phyloP scores from a whole-genome alignment of 805 yeast genomes.

The Candida multigemmis region DNA sequence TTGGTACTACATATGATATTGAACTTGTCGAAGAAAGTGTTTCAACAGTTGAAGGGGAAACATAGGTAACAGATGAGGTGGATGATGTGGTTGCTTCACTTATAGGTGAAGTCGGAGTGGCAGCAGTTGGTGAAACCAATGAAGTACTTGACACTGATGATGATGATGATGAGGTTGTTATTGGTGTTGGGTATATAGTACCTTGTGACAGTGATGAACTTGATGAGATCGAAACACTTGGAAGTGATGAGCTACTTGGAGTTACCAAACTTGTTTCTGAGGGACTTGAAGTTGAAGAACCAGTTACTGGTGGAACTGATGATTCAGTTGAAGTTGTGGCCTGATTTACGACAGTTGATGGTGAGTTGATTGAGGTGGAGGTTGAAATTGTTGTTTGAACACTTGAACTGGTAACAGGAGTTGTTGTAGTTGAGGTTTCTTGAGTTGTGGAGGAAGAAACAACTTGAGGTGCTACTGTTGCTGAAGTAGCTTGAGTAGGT shows the following conservation, averaged over 20 bases:
- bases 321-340: slow-evolving; percentile 1
- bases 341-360: background rate
- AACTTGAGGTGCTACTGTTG: background rate
- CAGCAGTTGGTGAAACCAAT: slow-evolving; percentile 1
- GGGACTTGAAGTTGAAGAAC: slow-evolving; percentile 1
- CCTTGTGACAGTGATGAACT: slow-evolving; percentile 1
- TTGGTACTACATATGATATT: slow-evolving; percentile 1
- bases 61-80: slow-evolving; percentile 1
- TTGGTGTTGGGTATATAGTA: slow-evolving; percentile 1
- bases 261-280: slow-evolving; percentile 1
- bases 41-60: slow-evolving; percentile 1
- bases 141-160: background rate
- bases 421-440: background rate
- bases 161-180: background rate
- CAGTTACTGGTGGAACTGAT: slow-evolving; percentile 1
- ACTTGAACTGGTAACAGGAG: background rate
- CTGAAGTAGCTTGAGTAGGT: background rate
- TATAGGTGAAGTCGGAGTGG: background rate
- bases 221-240: slow-evolving; percentile 1
- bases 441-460: slow-evolving; percentile 1
- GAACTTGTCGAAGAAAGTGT: slow-evolving; percentile 1
- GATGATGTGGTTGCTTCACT: slow-evolving; percentile 1
- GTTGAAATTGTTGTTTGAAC: background rate
- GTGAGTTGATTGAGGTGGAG: background rate
- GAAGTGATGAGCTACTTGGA: background rate